A percentile compares a stretch with the other conserved stretches of the same genome.
Conservation (phyloP, 2,329 filamentous ascomycete genomes). For the Cladosporium sphaerospermum region DNA sequence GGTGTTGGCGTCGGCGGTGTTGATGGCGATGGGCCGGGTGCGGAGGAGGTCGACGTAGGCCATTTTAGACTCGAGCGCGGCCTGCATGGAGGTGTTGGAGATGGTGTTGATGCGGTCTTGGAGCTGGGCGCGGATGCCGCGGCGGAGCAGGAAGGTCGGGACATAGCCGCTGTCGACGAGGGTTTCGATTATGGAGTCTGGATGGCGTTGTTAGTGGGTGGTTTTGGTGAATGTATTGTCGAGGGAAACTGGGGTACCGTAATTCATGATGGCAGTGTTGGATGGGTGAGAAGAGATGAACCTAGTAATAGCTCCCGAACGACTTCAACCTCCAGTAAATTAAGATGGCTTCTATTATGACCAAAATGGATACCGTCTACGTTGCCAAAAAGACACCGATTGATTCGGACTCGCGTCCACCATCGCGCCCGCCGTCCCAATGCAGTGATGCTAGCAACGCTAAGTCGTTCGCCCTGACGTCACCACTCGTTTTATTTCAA, state of each 20-base stretch:
- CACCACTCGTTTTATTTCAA: constrained; percentile 8
- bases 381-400: too few relatives aligned
- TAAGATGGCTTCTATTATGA: too few relatives aligned
- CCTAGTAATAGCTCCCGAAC: too few relatives aligned
- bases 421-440: too few relatives aligned
- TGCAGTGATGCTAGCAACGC: background rate
- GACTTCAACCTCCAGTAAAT: too few relatives aligned
- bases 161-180: constrained; percentile 61
- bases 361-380: too few relatives aligned
- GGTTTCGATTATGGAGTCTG: constrained; percentile 42
- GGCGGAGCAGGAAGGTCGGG: constrained; percentile 53
- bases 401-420: too few relatives aligned
- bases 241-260: background rate
- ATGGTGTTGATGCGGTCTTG: constrained; percentile 54
- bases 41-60: constrained; percentile 55
- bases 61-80: constrained; percentile 56
- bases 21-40: constrained; percentile 59
- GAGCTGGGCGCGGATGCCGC: constrained; percentile 62
- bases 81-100: constrained; percentile 46
- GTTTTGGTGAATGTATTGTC: background rate
- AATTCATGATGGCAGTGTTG: constrained; percentile 1
- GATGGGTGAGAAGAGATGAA: background rate
- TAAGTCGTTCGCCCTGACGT: background rate
- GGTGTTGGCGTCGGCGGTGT: constrained; percentile 58
- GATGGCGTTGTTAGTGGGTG: background rate